A percentile compares a stretch with the other conserved stretches of the same genome.
phyloP scores from a whole-genome alignment of 164 flowering plant species.

The Tetrastigma voinierianum region DNA sequence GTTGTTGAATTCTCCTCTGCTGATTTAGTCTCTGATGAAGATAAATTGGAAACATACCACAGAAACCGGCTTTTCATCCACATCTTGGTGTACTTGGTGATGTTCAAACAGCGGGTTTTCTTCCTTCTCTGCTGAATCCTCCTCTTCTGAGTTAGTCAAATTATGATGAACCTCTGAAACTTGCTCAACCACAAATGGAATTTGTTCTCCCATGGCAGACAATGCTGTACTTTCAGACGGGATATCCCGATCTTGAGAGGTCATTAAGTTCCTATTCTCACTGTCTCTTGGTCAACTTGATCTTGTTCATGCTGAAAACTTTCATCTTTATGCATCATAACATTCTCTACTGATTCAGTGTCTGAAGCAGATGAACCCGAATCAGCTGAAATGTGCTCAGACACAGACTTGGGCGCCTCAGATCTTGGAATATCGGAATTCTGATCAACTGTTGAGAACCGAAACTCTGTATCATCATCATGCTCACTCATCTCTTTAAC shows the following conservation, averaged over 20 bases:
- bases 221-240: conserved; percentile 2
- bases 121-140: conserved; percentile 7
- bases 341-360: conserved; percentile 23
- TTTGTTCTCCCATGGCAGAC: conserved; percentile 10
- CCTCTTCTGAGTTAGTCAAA: conserved; percentile 9
- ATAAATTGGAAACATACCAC: no score
- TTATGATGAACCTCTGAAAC: conserved; percentile 4
- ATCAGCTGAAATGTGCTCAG: conserved; percentile 14
- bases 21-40: no score
- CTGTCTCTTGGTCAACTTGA: conserved; percentile 4
- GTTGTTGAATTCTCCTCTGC: background rate
- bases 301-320: conserved; percentile 8
- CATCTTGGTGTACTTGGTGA: conserved; percentile 18
- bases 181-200: conserved; percentile 9
- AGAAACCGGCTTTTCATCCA: conserved; percentile 5
- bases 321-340: conserved; percentile 12
- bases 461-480: background rate
- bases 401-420: conserved; percentile 13
- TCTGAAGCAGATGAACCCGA: conserved; percentile 22
- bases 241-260: background rate
- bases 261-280: background rate
- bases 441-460: background rate
- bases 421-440: conserved; percentile 10
- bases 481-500: conserved; percentile 11
- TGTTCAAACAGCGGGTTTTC: conserved; percentile 7